Base-by-base conservation (phyloP, 2,329 filamentous ascomycete species). In the Diaporthe longicolla region DNA sequence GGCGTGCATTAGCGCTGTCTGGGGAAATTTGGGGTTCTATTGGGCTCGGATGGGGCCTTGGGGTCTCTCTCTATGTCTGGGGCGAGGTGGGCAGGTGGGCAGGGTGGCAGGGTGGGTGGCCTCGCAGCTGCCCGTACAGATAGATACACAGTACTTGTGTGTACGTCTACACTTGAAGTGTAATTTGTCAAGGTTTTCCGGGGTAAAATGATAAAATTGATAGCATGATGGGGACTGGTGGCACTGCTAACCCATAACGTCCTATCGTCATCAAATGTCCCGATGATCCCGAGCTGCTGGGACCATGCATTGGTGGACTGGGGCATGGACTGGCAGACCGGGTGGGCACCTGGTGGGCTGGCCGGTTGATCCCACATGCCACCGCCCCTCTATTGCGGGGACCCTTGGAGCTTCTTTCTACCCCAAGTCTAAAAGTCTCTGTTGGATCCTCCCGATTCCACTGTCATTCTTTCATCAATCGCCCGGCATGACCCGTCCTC, bases 11-110 rank as follows among this genome's bases (percentile, higher is more conserved):
- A 71, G 72, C 55, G 72, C 55, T 63, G 26, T 59, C 72, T 63
- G 72, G 72, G 72, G 72, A 61, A 73, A 71, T 61, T 71, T 54
- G 65, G 72, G 65, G 72, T 55, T 40, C 45, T 68, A 52, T 68
- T 40, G 70, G 58, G 24, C 48, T 65, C 63, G 48, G 45, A 52
- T 52, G 43, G 65, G 66, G 54, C 21, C 21, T 45, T 37, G 10
- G 10, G 37, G 37, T 37, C 37, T n/a, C n/a, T n/a, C n/a, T n/a
- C n/a, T n/a, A n/a, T 13, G 37, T 37, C 37, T 37, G 37, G 37
- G 37, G 37, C 37, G 10, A 13, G 37, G 6, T 5, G 7, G 35
- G 35, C n/a, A n/a, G n/a, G n/a, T n/a, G n/a, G n/a, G n/a, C n/a
- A n/a, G n/a, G n/a, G n/a, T n/a, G n/a, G n/a, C n/a, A n/a, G 15